phyloP scores from a whole-genome alignment of 371 early-diverging fungal genomes.

The Apophysomyces ossiformis region DNA sequence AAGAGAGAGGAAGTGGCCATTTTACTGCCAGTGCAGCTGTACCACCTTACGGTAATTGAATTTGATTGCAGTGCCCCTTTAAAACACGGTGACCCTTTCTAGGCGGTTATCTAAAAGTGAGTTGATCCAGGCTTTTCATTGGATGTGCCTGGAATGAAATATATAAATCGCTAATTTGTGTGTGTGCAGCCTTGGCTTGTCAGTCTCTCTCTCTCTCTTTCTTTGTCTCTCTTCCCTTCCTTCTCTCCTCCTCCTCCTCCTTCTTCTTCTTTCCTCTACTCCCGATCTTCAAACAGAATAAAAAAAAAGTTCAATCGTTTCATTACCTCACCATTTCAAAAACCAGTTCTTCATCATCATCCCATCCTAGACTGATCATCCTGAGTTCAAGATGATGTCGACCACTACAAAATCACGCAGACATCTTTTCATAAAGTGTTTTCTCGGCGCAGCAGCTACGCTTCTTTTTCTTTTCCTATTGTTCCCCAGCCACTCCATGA shows the following conservation, averaged over 20 bases:
- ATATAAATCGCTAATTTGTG: neutral
- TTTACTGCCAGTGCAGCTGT: no score
- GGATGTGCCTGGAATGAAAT: neutral
- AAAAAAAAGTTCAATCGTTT: neutral
- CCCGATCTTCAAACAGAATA: neutral
- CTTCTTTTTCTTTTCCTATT: conserved; percentile 27
- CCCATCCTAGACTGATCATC: no score
- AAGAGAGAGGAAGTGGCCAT: neutral
- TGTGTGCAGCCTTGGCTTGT: neutral
- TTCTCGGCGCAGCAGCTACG: conserved; percentile 13
- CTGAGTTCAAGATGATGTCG: conserved; percentile 16
- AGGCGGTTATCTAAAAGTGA: neutral
- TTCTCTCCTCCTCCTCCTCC: neutral
- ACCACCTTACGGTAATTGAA: no score
- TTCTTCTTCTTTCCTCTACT: neutral
- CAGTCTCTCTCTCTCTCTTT: neutral
- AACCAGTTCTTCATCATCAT: no score
- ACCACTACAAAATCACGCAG: conserved; percentile 28
- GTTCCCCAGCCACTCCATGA: conserved; percentile 12
- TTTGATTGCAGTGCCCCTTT: neutral
- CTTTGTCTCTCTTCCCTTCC: neutral
- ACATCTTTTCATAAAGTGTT: conserved; percentile 20
- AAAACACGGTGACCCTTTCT: neutral
- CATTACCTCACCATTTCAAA: no score
- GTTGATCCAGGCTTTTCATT: neutral